These are phyloP conservation scores for Calonectria ilicicola DNA, from an alignment of 2,329 filamentous ascomycete genomes.

Conservation along the genomic window DNA sequence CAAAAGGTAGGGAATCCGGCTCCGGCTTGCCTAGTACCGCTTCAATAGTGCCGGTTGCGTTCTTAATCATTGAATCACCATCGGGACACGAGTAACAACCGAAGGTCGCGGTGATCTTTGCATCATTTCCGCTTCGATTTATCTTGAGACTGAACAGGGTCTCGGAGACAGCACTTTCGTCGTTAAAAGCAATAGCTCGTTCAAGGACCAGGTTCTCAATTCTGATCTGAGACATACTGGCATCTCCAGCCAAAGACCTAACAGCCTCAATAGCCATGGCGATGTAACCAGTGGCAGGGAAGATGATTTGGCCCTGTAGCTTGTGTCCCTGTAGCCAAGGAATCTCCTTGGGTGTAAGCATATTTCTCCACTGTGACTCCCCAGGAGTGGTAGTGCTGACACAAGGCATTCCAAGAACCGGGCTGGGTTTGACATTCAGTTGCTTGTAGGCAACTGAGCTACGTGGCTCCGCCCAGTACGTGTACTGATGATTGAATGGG, in stretches of 20 bases:
- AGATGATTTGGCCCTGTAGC: slow-evolving; percentile 24
- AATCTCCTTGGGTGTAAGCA: slow-evolving; percentile 9
- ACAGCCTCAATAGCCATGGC: slow-evolving; percentile 19
- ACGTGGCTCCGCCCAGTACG: not conserved
- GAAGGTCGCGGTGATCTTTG: slow-evolving; percentile 9
- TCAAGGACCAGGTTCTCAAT: slow-evolving; percentile 13
- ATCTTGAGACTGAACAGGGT: slow-evolving; percentile 16
- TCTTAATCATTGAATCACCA: not conserved
- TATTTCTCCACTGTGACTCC: slow-evolving; percentile 18
- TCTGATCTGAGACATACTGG: not conserved
- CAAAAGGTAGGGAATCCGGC: not conserved
- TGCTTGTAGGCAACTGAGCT: not conserved
- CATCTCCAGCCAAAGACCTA: not conserved
- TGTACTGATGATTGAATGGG: slow-evolving; percentile 3
- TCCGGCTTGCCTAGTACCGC: not conserved
- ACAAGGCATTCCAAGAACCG: not conserved
- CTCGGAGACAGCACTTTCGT: slow-evolving; percentile 11
- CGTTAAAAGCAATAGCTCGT: slow-evolving; percentile 22
- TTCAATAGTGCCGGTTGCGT: not conserved
- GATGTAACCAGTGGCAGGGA: slow-evolving; percentile 21
- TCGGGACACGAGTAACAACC: slow-evolving; percentile 14
- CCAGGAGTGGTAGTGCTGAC: not conserved
- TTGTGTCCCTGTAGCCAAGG: slow-evolving; percentile 18
- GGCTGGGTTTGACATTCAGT: slow-evolving; percentile 1
- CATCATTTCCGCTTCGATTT: not conserved